These are phyloP conservation scores for Stagonosporopsis vannaccii DNA, from an alignment of 2,329 filamentous ascomycete genomes.

Conservation along the genomic window DNA sequence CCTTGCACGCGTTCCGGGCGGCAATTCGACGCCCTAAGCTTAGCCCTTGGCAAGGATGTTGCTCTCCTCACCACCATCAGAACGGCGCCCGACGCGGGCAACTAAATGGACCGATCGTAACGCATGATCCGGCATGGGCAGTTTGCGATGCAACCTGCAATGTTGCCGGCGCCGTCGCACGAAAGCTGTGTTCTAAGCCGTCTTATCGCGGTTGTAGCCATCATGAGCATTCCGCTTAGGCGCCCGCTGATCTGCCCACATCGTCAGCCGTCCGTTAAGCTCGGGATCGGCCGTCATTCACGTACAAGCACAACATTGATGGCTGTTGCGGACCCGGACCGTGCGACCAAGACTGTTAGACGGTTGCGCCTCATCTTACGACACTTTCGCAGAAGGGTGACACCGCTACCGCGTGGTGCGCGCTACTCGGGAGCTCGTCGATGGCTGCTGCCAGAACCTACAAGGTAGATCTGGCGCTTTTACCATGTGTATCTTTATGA, in stretches of 20 bases:
- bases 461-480: background rate
- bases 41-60: conserved; percentile 36
- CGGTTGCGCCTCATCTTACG: conserved; percentile 38
- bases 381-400: conserved; percentile 28
- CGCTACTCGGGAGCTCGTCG: background rate
- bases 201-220: conserved; percentile 38
- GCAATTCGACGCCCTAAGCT: conserved; percentile 46
- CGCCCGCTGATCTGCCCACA: conserved; percentile 48
- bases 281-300: conserved; percentile 47
- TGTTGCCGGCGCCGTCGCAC: conserved; percentile 20
- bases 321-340: conserved; percentile 25
- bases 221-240: conserved; percentile 42
- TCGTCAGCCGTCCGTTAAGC: conserved; percentile 36
- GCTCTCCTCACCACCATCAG: conserved; percentile 25
- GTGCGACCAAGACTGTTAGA: conserved; percentile 28
- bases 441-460: background rate
- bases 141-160: conserved; percentile 16
- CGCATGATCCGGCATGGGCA: conserved; percentile 12
- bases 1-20: conserved; percentile 47
- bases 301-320: conserved; percentile 35
- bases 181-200: conserved; percentile 20
- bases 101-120: conserved; percentile 22
- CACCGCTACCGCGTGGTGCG: conserved; percentile 26
- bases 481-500: background rate
- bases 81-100: conserved; percentile 24